Percentiles rank a stretch among this genome's conserved stretches.
phyloP scores from a whole-genome alignment of 2,329 filamentous ascomycete genomes.

The Stagonosporopsis chrysanthemi region DNA sequence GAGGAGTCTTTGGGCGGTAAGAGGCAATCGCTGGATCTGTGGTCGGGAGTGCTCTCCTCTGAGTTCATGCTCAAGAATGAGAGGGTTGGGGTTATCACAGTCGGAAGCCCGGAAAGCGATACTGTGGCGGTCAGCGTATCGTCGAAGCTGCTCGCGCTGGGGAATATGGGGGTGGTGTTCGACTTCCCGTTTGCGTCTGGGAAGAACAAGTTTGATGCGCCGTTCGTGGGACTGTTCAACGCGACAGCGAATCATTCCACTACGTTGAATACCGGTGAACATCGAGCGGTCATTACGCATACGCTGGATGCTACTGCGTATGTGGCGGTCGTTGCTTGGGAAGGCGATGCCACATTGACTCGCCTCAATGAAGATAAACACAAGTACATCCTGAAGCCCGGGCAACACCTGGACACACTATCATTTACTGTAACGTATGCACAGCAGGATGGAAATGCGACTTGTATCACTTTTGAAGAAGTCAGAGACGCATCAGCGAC shows the following conservation, averaged over 20 bases:
- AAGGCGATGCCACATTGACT: background rate
- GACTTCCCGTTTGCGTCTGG: slow-evolving; percentile 61
- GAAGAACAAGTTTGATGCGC: slow-evolving; percentile 62
- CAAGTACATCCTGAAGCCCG: slow-evolving; percentile 7
- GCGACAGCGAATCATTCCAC: slow-evolving; percentile 57
- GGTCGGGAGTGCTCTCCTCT: slow-evolving; percentile 1
- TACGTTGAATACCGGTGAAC: slow-evolving; percentile 30
- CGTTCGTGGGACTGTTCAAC: slow-evolving; percentile 62
- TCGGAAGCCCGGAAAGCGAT: slow-evolving; percentile 1
- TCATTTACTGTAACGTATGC: slow-evolving; percentile 2
- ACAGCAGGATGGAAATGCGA: background rate
- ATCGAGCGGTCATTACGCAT: slow-evolving; percentile 1
- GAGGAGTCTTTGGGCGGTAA: slow-evolving; percentile 50
- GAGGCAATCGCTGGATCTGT: slow-evolving; percentile 1
- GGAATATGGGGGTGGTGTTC: slow-evolving; percentile 57
- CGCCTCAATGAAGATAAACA: background rate
- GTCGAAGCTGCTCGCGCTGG: slow-evolving; percentile 37
- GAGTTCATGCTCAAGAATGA: background rate
- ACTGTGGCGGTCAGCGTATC: background rate
- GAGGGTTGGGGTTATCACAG: background rate
- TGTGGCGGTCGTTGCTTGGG: background rate
- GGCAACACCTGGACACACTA: background rate
- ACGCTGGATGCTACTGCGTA: slow-evolving; percentile 5
- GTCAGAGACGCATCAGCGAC: slow-evolving; percentile 43
- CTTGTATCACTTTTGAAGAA: slow-evolving; percentile 18